These are phyloP conservation scores for Fagopyrum homotropicum DNA, from an alignment of 148 eudicot genomes.

Conservation along the genomic window DNA sequence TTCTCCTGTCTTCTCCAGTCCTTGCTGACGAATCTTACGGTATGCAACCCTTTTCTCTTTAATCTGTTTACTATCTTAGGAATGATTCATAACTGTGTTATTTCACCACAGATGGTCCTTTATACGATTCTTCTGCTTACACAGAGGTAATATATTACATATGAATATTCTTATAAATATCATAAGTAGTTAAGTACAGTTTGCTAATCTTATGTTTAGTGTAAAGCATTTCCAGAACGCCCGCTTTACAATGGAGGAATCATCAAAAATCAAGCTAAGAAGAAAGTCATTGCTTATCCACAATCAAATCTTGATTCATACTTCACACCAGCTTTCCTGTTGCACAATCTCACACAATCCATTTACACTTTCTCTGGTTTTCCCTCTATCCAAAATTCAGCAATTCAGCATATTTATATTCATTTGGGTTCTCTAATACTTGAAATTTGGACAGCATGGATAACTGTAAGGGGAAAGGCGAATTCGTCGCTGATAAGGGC, in stretches of 20 bases:
- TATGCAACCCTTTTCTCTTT: neutral
- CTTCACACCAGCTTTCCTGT: constrained; percentile 22
- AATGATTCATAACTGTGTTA: neutral
- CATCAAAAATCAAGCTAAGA: constrained; percentile 16
- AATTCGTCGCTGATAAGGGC: constrained; percentile 46
- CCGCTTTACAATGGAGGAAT: constrained; percentile 38
- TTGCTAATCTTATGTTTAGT: constrained; percentile 14
- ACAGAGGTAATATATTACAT: constrained; percentile 26
- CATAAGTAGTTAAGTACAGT: neutral
- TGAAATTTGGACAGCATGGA: constrained; percentile 47
- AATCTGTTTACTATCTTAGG: neutral
- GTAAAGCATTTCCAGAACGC: constrained; percentile 29
- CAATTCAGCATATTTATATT: neutral
- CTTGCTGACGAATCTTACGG: neutral
- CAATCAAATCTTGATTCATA: constrained; percentile 1
- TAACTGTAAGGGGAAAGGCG: constrained; percentile 36
- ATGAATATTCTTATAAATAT: neutral
- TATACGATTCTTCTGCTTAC: constrained; percentile 57
- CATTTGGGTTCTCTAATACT: constrained; percentile 1
- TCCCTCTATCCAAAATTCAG: neutral
- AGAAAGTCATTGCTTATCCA: neutral
- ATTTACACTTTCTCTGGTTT: constrained; percentile 34
- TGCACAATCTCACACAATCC: constrained; percentile 25
- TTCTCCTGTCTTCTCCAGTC: neutral
- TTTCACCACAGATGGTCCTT: constrained; percentile 47